Evolutionary conservation across 2,329 filamentous ascomycete species (phyloP).

Genomic region (Sporothrix sp.): DNA sequence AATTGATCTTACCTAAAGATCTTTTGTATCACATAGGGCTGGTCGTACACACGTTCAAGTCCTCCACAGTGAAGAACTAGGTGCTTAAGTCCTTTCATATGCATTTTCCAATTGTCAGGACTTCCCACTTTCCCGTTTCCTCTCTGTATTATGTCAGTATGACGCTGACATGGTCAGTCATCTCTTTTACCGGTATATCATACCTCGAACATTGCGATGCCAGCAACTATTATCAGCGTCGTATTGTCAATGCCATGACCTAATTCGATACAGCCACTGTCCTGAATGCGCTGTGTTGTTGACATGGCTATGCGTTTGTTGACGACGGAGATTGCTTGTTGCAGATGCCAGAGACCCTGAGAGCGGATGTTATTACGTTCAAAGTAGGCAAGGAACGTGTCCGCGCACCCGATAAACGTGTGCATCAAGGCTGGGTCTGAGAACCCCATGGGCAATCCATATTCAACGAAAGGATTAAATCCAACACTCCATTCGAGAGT

Average conservation of each 20-base stretch:
- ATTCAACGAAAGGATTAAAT: conserved; percentile 8
- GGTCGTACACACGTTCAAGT: background rate
- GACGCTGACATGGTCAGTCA: background rate
- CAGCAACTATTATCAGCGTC: conserved; percentile 7
- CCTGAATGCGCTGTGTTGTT: background rate
- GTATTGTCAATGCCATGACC: background rate
- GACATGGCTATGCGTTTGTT: background rate
- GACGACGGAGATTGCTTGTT: conserved; percentile 8
- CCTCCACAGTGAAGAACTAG: conserved; percentile 6
- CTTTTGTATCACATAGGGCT: conserved; percentile 8
- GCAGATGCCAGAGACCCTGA: conserved; percentile 2
- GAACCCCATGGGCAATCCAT: conserved; percentile 7
- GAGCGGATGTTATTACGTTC: background rate
- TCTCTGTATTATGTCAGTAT: background rate
- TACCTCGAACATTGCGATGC: conserved; percentile 11
- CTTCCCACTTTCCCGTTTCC: background rate
- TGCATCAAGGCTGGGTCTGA: conserved; percentile 7
- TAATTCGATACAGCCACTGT: background rate
- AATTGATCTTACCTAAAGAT: background rate
- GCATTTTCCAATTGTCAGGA: conserved; percentile 8
- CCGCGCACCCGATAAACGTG: conserved; percentile 10
- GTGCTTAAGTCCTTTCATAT: conserved; percentile 9
- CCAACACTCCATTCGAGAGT: conserved; percentile 6
- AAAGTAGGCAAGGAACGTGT: conserved; percentile 5
- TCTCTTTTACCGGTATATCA: background rate